Conservation (phyloP, 2,329 filamentous ascomycete species). For the Dactylonectria estremocensis region DNA sequence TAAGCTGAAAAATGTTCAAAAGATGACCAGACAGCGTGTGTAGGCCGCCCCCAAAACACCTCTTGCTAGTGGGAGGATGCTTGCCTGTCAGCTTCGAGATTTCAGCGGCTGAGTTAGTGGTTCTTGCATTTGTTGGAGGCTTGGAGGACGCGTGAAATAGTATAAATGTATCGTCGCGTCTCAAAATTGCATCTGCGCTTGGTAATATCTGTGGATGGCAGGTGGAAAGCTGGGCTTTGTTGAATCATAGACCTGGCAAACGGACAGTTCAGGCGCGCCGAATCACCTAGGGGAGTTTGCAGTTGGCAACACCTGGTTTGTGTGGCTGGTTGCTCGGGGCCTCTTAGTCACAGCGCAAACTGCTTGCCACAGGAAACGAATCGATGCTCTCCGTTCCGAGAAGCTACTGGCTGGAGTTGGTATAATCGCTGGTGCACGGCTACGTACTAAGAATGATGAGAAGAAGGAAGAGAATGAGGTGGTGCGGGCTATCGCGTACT, state of each 20-base stretch:
- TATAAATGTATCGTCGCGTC: neutral
- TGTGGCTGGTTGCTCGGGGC: neutral
- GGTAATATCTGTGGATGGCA: neutral
- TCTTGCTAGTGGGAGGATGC: neutral
- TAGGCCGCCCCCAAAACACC: neutral
- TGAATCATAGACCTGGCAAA: constrained; percentile 8
- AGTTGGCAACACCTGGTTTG: neutral
- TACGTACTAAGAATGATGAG: neutral
- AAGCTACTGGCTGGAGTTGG: neutral
- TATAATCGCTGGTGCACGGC: neutral
- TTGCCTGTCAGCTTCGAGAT: neutral
- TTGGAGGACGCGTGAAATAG: neutral
- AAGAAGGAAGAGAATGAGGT: neutral
- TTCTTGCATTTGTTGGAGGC: neutral
- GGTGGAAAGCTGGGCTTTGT: neutral
- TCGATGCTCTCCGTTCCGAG: neutral
- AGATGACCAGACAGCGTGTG: neutral
- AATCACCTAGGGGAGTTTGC: neutral
- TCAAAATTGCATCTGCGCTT: neutral
- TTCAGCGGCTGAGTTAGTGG: neutral
- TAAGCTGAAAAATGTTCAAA: no score
- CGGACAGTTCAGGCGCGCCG: neutral
- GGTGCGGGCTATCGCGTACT: no score
- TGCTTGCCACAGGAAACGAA: neutral
- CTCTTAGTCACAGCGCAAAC: neutral